Base-by-base conservation (phyloP, 345 rosid species). In the Euphorbia tirucalli region DNA sequence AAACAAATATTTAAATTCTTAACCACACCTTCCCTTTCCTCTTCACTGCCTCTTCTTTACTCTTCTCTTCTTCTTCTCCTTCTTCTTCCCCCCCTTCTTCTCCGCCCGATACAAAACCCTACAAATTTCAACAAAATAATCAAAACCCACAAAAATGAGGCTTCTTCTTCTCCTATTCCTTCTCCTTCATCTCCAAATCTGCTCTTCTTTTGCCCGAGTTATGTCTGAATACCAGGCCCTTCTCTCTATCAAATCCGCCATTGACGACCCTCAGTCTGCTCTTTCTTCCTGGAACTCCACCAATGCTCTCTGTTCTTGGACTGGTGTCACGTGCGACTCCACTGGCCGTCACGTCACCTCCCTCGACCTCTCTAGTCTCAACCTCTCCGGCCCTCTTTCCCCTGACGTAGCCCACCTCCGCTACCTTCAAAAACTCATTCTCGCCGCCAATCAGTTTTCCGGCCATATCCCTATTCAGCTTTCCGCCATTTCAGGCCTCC, bases 391-490 rank as follows among this genome's bases (percentile, higher is more conserved):
- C 6, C 74, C 83, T 30, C 92, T 93, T 41, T 87, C 97, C 9
- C 72, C 88, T 0, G 92, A 88, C 44, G 39, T 87, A 1, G 80
- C 90, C 18, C 88, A 83, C 68, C 85, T 93, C 15, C 90, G 75
- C 48, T 85, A 79, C 74, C 90, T 93, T 22, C 85, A 75, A 50
- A 88, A 85, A 76, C 81, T 92, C 13, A 82, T 91, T 1, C 74
- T 90, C 18, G 90, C 91, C 7, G 82, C 61, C 16, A 90, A 90
- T 74, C 80, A 81, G 65, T 44, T 93, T 66, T 81, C 84, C 13
- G 98, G 98, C 5, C 90, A 90, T 2, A 79, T 95, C 66, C 94
- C 99, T 0, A 63, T 85, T 1, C 85, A 83, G 77, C 82, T 93
- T 74, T 84, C 92, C 3, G 68, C 77, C 44, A 78, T 89, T 37